These are phyloP conservation scores for Linnemannia zychae DNA, from an alignment of 192 early-diverging fungal genomes.

Conservation along the genomic window DNA sequence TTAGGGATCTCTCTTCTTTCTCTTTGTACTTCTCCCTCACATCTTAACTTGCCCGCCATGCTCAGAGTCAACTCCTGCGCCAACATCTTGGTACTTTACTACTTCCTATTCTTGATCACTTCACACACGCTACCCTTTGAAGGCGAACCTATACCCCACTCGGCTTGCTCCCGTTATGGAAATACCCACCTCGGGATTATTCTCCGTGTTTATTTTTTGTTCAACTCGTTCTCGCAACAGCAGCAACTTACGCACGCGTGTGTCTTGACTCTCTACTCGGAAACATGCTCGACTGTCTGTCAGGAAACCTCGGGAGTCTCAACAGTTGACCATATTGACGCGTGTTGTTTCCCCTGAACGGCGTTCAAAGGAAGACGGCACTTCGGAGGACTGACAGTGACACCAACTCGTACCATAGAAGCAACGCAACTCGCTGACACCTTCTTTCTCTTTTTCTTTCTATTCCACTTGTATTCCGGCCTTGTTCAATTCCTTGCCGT, in stretches of 20 bases:
- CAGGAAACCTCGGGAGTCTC: not conserved
- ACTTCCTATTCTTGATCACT: not conserved
- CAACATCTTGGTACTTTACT: conserved; percentile 51
- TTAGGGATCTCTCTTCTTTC: conserved; percentile 8
- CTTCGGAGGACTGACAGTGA: not conserved
- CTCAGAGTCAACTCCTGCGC: conserved; percentile 49
- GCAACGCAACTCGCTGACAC: not conserved
- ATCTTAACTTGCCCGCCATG: conserved; percentile 17
- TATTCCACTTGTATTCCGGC: not conserved
- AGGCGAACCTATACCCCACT: not conserved
- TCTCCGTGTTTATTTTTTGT: not conserved
- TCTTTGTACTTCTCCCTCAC: not conserved
- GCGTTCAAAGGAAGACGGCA: not conserved
- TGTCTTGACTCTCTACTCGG: not conserved
- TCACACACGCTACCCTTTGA: not conserved
- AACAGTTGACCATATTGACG: not conserved
- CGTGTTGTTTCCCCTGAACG: not conserved
- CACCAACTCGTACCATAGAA: not conserved
- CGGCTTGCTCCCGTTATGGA: conserved; percentile 4
- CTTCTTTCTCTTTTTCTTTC: not conserved
- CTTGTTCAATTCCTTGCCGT: not conserved
- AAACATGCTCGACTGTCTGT: not conserved
- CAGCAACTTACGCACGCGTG: not conserved
- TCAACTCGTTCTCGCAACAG: not conserved
- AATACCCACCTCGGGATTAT: not conserved